Conservation (phyloP, 257 asterid species). For the Anisodus acutangulus region DNA sequence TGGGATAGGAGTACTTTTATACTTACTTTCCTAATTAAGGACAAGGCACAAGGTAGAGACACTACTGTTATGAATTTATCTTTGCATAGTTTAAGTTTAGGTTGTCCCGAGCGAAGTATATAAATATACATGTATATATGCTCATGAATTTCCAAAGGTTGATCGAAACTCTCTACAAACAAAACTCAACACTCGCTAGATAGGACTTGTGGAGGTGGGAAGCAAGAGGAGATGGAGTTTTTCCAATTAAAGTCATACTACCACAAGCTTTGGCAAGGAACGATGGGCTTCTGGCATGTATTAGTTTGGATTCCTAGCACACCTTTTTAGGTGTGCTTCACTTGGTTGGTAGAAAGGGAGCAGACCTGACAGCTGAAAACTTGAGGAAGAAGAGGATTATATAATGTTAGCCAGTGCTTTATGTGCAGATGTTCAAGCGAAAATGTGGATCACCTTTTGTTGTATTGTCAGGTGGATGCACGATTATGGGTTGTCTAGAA, state of each 20-base stretch:
- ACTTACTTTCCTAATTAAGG: background rate
- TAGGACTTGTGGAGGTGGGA: conserved; percentile 1
- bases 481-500: conserved; percentile 2
- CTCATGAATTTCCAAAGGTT: background rate
- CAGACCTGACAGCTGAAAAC: conserved; percentile 1
- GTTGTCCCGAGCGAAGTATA: background rate
- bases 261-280: background rate
- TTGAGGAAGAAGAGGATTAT: conserved; percentile 11
- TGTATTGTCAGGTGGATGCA: background rate
- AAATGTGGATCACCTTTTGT: background rate
- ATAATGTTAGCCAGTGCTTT: background rate
- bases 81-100: conserved; percentile 1
- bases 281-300: background rate
- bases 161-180: background rate
- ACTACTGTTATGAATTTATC: background rate
- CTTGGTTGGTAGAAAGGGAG: conserved; percentile 13
- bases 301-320: conserved; percentile 12
- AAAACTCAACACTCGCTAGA: conserved; percentile 8
- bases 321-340: background rate
- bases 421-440: conserved; percentile 15
- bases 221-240: background rate
- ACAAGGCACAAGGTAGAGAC: conserved; percentile 25
- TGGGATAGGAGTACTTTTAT: no score
- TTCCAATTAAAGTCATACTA: conserved; percentile 1
- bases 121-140: conserved; percentile 13